phyloP scores from a whole-genome alignment of 306 rosid species.

The Fagus crenata region DNA sequence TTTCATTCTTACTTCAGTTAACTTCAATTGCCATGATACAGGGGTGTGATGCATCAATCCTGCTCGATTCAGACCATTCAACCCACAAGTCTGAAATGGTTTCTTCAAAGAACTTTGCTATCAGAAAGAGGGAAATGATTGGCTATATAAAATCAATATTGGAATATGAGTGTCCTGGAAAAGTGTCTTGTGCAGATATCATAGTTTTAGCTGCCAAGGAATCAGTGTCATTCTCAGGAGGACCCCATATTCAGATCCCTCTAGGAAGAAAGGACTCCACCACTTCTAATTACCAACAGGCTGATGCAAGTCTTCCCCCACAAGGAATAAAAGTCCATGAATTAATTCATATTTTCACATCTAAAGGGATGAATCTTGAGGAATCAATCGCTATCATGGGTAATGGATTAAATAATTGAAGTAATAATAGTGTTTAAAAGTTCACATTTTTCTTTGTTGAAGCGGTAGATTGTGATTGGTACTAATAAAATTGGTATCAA shows the following conservation, averaged over 20 bases:
- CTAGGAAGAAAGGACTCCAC: conserved; percentile 47
- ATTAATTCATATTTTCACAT: conserved; percentile 27
- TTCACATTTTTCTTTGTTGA: too few species aligned
- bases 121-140: conserved; percentile 40
- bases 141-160: conserved; percentile 29
- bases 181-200: conserved; percentile 48
- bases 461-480: too few species aligned
- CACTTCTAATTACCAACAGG: conserved; percentile 25
- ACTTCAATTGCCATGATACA: background rate
- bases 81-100: conserved; percentile 31
- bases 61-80: conserved; percentile 26
- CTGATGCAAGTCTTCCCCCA: conserved; percentile 47
- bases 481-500: too few species aligned
- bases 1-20: background rate
- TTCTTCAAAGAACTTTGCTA: conserved; percentile 40
- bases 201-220: conserved; percentile 42
- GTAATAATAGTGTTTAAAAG: background rate
- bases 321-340: conserved; percentile 33
- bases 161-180: conserved; percentile 42
- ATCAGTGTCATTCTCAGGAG: conserved; percentile 39
- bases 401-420: conserved; percentile 2
- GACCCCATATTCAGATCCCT: conserved; percentile 41
- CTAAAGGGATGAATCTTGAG: conserved; percentile 39
- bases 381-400: conserved; percentile 52
- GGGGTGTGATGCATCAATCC: conserved; percentile 56